phyloP scores from a whole-genome alignment of 2,329 filamentous ascomycete genomes.

The Penicillium sp. region DNA sequence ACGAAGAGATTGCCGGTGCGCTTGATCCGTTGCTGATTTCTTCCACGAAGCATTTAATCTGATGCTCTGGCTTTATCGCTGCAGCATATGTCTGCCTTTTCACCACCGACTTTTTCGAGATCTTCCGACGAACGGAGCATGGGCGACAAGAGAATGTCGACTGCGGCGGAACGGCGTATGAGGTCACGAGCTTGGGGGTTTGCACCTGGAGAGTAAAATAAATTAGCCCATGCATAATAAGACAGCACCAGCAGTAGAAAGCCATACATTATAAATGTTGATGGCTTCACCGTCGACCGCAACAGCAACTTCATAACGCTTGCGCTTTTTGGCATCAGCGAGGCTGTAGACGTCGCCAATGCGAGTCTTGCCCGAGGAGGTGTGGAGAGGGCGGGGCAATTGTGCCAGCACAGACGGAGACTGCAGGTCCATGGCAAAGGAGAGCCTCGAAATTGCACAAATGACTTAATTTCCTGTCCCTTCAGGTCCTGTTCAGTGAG shows the following conservation, averaged over 20 bases:
- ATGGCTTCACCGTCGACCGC: slow-evolving; percentile 63
- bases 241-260: not conserved
- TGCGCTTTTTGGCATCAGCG: slow-evolving; percentile 58
- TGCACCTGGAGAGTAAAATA: slow-evolving; percentile 50
- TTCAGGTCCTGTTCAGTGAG: slow-evolving; percentile 20
- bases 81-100: slow-evolving; percentile 60
- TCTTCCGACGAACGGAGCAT: slow-evolving; percentile 58
- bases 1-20: slow-evolving; percentile 40
- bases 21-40: slow-evolving; percentile 38
- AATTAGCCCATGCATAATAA: slow-evolving; percentile 5
- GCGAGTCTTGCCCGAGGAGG: slow-evolving; percentile 41
- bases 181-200: slow-evolving; percentile 60
- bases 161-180: slow-evolving; percentile 63
- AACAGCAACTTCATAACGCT: slow-evolving; percentile 62
- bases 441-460: slow-evolving; percentile 4
- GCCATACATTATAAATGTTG: slow-evolving; percentile 60
- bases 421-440: slow-evolving; percentile 43
- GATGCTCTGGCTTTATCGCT: slow-evolving; percentile 49
- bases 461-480: slow-evolving; percentile 7
- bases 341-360: slow-evolving; percentile 55
- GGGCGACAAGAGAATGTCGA: slow-evolving; percentile 59
- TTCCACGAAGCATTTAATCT: slow-evolving; percentile 58
- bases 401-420: slow-evolving; percentile 47
- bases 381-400: slow-evolving; percentile 46
- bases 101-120: slow-evolving; percentile 42